Evolutionary conservation across 352 stramenopile genomes (phyloP), one percentile per base, ranked within the genome.

Genomic region (Pythium phragmitis): DNA sequence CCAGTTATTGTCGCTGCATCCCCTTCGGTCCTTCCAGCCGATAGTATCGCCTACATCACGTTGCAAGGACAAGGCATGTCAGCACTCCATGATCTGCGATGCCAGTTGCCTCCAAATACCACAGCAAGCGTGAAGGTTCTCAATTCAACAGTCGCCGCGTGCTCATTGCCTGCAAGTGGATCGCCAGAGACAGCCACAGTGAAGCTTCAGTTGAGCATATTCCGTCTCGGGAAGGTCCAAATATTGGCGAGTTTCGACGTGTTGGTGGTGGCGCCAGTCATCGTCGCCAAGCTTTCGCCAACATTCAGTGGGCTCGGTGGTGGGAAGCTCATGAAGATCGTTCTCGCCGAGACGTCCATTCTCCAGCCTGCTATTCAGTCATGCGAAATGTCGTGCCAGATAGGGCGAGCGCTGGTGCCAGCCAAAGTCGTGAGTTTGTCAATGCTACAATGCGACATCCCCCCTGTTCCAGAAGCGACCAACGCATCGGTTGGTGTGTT

Each of bases 401-500:
- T 69, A 19, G 62, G 55, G 8, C 34, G 19, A 9, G 28, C 16
- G 2, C 28, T 56, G 16, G 57, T 39, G 6, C 17, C 36, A 14
- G 62, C 55, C 7, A 23, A 30, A 39, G 4, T 54, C 0, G 8
- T 46, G 2, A 49, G 33, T 48, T 57, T 36, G 2, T 53, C 47
- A 7, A 33, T 14, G 28, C 17, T 64, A 3, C 21, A 21, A 2
- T 69, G 62, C 28, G 33, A 43, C 7, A 39, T 69, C 7, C 62
- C 62, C 11, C 48, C 48, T 7, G 54, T 69, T 9, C 4, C 54
- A 6, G 41, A 63, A 33, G 37, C 55, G 26, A 54, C n/a, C 7
- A 60, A 69, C 8, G 62, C 26, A 4, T 56, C 62, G 1, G 57
- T 70, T 17, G 33, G 16, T 39, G 41, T 70, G 3, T 63, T 65